Conservation (phyloP, 2,329 filamentous ascomycete species). For the Colletotrichum eremochloae region DNA sequence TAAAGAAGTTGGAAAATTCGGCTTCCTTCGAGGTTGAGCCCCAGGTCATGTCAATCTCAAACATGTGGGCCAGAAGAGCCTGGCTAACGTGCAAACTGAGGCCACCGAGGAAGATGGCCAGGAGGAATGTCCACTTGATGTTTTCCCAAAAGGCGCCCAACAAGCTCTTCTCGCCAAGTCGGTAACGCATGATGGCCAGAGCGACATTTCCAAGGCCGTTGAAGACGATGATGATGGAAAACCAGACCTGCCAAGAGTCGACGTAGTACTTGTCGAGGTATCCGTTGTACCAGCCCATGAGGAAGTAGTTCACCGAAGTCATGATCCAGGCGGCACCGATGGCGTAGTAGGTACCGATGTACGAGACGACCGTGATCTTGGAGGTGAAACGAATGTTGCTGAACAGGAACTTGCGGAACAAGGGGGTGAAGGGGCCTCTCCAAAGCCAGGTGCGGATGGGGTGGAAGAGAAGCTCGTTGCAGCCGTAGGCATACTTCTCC, state of each 20-base stretch:
- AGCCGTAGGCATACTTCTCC: slow-evolving; percentile 90
- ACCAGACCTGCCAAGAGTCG: slow-evolving; percentile 84
- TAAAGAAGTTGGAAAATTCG: slow-evolving; percentile 86
- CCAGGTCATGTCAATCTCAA: slow-evolving; percentile 89
- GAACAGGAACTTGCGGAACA: slow-evolving; percentile 80
- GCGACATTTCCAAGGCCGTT: slow-evolving; percentile 80
- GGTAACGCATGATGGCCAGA: slow-evolving; percentile 80
- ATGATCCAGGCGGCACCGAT: slow-evolving; percentile 82
- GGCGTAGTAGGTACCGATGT: slow-evolving; percentile 85
- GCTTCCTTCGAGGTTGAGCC: slow-evolving; percentile 87
- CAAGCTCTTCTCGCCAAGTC: slow-evolving; percentile 73
- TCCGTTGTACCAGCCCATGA: slow-evolving; percentile 82
- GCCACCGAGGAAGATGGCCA: slow-evolving; percentile 86
- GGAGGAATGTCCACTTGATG: slow-evolving; percentile 80
- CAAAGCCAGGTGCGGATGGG: slow-evolving; percentile 80
- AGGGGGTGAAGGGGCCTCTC: slow-evolving; percentile 81
- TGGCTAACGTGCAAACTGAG: slow-evolving; percentile 85
- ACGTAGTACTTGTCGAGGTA: slow-evolving; percentile 85
- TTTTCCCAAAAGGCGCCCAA: slow-evolving; percentile 70
- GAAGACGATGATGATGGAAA: slow-evolving; percentile 84
- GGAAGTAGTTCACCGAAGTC: slow-evolving; percentile 80
- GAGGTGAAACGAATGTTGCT: slow-evolving; percentile 81
- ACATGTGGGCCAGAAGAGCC: slow-evolving; percentile 85
- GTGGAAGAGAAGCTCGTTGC: slow-evolving; percentile 86
- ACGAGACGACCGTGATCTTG: slow-evolving; percentile 81